Evolutionary conservation across 768 basidiomycete genomes (phyloP).

Genomic region (Tricholoma sp.): DNA sequence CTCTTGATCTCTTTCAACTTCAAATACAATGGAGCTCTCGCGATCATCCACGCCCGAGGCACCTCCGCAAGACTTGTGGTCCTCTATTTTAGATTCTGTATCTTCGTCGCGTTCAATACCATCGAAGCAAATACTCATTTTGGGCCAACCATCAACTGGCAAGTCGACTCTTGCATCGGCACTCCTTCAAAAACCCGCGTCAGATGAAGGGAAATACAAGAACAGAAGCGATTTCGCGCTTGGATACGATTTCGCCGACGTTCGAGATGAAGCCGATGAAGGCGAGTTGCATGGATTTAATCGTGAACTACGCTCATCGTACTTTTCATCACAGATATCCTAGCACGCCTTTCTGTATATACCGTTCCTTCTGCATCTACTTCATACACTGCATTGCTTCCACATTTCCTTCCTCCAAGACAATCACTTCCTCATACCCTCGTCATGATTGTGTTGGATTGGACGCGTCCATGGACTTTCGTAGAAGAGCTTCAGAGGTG

Average conservation of each 20-base stretch:
- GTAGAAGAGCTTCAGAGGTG: slow-evolving; percentile 79
- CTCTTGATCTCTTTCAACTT: background rate
- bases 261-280: slow-evolving; percentile 91
- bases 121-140: slow-evolving; percentile 81
- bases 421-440: slow-evolving; percentile 64
- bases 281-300: slow-evolving; percentile 41
- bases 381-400: slow-evolving; percentile 66
- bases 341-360: slow-evolving; percentile 86
- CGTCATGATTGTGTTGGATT: slow-evolving; percentile 85
- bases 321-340: slow-evolving; percentile 52
- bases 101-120: slow-evolving; percentile 77
- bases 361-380: slow-evolving; percentile 81
- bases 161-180: slow-evolving; percentile 74
- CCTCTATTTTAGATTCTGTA: slow-evolving; percentile 85
- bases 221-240: slow-evolving; percentile 73
- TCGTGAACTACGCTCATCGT: background rate
- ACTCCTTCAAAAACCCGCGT: slow-evolving; percentile 59
- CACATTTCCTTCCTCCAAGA: slow-evolving; percentile 74
- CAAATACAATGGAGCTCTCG: slow-evolving; percentile 33
- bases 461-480: slow-evolving; percentile 94
- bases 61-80: slow-evolving; percentile 85
- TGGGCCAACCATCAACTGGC: slow-evolving; percentile 76
- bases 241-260: slow-evolving; percentile 90
- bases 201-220: slow-evolving; percentile 54
- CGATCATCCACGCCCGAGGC: slow-evolving; percentile 68